Evolutionary conservation across 2,329 filamentous ascomycete genomes (phyloP), one percentile per base, ranked within the genome.

Genomic region (Claviceps africana): DNA sequence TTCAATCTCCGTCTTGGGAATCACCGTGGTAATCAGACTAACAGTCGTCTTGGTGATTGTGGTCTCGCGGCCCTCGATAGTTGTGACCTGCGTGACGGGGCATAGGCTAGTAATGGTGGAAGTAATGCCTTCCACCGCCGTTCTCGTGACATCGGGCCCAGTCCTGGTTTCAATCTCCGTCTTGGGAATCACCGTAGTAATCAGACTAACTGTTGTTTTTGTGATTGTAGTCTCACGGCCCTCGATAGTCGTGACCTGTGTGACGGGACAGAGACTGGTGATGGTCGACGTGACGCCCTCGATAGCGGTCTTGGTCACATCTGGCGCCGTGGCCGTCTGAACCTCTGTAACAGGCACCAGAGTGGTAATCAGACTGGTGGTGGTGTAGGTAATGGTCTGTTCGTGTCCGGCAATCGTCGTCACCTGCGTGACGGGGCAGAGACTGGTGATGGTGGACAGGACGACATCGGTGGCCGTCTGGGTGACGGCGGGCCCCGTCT

Each of bases 211-310:
- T 5, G 56, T 59, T 1, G 57, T 62, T 40, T 61, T 57, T 2
- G 59, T 63, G n/a, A 55, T 50, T 5, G 57, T 60, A 7, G 52
- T 43, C 11, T 58, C 53, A 19, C 54, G 56, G 3, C 58, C 56
- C 7, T 46, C 44, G 17, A 58, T 67, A 4, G 64, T 63, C 7
- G 66, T 68, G 3, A 64, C 67, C 4, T 63, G 58, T 5, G 67
- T 67, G 13, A 74, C 58, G 11, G 72, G 71, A 59, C 67, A 72
- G 9, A 72, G 62, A n/a, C 63, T 65, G 10, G 73, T 76, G 47
- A 67, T 52, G 15, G 70, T 73, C 4, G 62, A 65, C 57, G 70
- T 68, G 19, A 62, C 62, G 15, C 67, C 60, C 5, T 63, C 60
- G 0, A 64, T 65, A 50, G 64, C 56, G 1, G 67, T 70, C 25